Conservation (phyloP, 1,139 yeast genomes). For the Wickerhamomyces sp. region DNA sequence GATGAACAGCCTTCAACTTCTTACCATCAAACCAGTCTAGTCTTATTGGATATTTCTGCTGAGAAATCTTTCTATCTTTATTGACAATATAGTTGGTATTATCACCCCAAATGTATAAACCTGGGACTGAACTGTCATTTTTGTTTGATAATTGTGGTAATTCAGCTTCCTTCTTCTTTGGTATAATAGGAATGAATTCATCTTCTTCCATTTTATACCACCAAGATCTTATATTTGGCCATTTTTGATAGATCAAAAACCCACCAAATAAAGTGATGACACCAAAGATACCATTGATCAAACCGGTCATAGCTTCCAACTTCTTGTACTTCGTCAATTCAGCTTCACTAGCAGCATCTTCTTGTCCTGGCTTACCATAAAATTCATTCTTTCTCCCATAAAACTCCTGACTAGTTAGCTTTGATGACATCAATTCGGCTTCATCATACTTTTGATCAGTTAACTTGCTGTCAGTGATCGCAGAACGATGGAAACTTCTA, state of each 20-base stretch:
- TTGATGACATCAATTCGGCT: background rate
- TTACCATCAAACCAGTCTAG: slow-evolving; percentile 59
- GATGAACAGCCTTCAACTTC: slow-evolving; percentile 51
- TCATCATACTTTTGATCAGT: slow-evolving; percentile 1
- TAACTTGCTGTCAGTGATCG: background rate
- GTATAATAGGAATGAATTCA: slow-evolving; percentile 3
- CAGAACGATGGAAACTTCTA: background rate
- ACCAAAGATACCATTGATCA: slow-evolving; percentile 13
- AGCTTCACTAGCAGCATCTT: slow-evolving; percentile 9
- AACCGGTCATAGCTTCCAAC: slow-evolving; percentile 16
- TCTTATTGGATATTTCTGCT: slow-evolving; percentile 52
- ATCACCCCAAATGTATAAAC: slow-evolving; percentile 50
- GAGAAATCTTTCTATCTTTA: slow-evolving; percentile 28
- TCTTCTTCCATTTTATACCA: slow-evolving; percentile 9
- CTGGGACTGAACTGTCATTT: slow-evolving; percentile 38
- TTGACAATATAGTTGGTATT: slow-evolving; percentile 38
- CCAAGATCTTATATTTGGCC: slow-evolving; percentile 15
- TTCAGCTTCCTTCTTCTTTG: slow-evolving; percentile 14
- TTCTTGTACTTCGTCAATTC: slow-evolving; percentile 13
- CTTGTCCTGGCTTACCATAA: background rate
- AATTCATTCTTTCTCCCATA: background rate
- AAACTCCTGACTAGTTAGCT: background rate
- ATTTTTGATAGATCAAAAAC: slow-evolving; percentile 12
- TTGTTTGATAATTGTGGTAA: slow-evolving; percentile 26
- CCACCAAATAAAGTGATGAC: slow-evolving; percentile 16